Base-by-base conservation (phyloP, 148 eudicot genomes). In the Simmondsia chinensis region DNA sequence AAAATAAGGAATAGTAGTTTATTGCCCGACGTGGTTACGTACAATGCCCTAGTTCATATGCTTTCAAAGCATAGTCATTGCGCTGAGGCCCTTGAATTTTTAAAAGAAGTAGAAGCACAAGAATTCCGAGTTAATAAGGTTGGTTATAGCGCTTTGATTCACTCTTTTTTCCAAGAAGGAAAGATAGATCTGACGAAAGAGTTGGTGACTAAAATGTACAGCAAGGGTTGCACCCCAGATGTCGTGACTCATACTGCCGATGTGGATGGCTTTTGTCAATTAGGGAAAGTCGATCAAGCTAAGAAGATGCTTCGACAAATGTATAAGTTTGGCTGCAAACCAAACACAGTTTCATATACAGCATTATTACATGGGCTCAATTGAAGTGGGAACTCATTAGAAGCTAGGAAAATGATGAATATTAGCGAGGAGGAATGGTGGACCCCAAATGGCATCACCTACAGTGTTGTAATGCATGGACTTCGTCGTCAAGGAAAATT, bases 231-330 rank as follows among this genome's bases (percentile, higher is more conserved):
- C 51, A 39, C 7, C 14, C 71, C 71, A 15, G 71, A 65, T 65
- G 64, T 65, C 10, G 60, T 65, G 41, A 65, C 71, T 4, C 59
- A 65, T 16, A 65, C 71, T 31, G 54, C 64, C n/a, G 65, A 58
- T 18, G 4, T 65, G n/a, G 42, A 59, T 34, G 71, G 71, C 19
- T 48, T 59, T 41, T 65, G 71, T 42, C 49, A 23, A 9, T 14
- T 53, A 13, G 65, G 71, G n/a, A 34, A 65, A 21, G n/a, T 65
- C 11, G 56, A 59, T 24, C 60, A 47, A 53, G 71, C 71, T 51
- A 59, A 65, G 35, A 53, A 52, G 34, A 15, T 65, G 41, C 55
- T 65, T 21, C 37, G 59, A 6, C 60, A 59, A 19, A 65, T 65
- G 71, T 46, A 40, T 51, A 65, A 53, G 39, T 46, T 46, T 28